Evolutionary conservation across 257 asterid species (phyloP).

Genomic region (Capsicum chinense): DNA sequence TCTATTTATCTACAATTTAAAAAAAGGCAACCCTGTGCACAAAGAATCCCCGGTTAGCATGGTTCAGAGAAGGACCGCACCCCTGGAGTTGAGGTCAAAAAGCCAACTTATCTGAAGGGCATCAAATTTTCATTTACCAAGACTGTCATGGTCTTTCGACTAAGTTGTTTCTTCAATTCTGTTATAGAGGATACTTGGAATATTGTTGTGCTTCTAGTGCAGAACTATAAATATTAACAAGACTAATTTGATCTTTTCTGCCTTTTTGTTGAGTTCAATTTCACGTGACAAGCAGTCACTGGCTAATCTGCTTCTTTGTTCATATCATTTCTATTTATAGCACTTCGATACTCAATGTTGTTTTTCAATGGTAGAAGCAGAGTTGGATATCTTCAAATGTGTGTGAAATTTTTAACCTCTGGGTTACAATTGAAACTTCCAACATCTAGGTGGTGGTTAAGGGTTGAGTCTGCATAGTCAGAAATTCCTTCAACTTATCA

Average conservation of each 20-base stretch:
- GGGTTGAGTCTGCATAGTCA: no score
- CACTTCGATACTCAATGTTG: not conserved
- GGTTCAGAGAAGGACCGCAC: no score
- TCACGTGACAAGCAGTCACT: not conserved
- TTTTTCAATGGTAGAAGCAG: not conserved
- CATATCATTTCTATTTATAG: not conserved
- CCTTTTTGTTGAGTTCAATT: not conserved
- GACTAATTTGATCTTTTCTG: not conserved
- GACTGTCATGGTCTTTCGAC: no score
- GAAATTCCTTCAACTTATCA: no score
- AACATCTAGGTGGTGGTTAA: not conserved
- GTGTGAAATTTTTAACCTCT: not conserved
- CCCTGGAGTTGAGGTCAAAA: no score
- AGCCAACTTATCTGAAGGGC: no score
- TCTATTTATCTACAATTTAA: no score
- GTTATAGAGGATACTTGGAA: not conserved
- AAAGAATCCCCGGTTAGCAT: no score
- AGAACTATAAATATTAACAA: not conserved
- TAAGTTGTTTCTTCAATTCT: not conserved
- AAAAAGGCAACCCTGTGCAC: no score
- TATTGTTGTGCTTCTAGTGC: not conserved
- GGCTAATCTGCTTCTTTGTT: not conserved
- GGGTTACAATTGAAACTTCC: conserved; percentile 3
- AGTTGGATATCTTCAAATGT: not conserved
- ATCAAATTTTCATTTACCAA: no score